Base-by-base conservation (phyloP, 176 grass and related monocot species). In the Triticum urartu region DNA sequence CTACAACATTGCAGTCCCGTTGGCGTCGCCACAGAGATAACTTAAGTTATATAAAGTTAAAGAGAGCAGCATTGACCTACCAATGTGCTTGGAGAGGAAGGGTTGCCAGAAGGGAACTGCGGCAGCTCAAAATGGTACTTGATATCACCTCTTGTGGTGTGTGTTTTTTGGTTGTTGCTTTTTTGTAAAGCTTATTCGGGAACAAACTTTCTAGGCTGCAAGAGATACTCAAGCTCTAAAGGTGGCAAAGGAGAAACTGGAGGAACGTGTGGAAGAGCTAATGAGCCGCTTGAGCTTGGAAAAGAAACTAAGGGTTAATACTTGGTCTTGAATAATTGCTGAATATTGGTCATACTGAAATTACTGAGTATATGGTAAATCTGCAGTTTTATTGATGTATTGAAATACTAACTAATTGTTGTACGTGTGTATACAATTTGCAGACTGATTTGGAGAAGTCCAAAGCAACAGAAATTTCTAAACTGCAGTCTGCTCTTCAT, bases 41-140 rank as follows among this genome's bases (percentile, higher is more conserved):
- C 63, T 84, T 83, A 43, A 84, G 89, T 81, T 91, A 98, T 83
- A 82, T 84, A 40, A 83, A 68, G 39, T 78, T 94, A 52, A 94
- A 87, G 86, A 92, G 80, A 79, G 90, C 92, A 52, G 85, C 88
- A 52, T 82, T 95, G 80, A 94, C 85, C 86, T 94, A 90, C 78
- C 96, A 98, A 77, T 95, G 93, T 84, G 92, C 87, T 87, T 93
- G 96, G 90, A 92, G 96, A 86, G 78, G 94, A 84, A 92, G 82
- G 65, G 82, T 95, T 91, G 93, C 93, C 67, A 92, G 83, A 87
- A 94, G 82, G 78, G 93, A 94, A 76, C 93, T 98, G n/a, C 68
- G 85, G 79, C 87, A 86, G 64, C 93, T 98, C 77, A 95, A 75
- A 98, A 89, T 95, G 93, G 96, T 98, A 95, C 64, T 65, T 59